Conservation (phyloP, 140 eudicot species). For the Stevia rebaudiana region DNA sequence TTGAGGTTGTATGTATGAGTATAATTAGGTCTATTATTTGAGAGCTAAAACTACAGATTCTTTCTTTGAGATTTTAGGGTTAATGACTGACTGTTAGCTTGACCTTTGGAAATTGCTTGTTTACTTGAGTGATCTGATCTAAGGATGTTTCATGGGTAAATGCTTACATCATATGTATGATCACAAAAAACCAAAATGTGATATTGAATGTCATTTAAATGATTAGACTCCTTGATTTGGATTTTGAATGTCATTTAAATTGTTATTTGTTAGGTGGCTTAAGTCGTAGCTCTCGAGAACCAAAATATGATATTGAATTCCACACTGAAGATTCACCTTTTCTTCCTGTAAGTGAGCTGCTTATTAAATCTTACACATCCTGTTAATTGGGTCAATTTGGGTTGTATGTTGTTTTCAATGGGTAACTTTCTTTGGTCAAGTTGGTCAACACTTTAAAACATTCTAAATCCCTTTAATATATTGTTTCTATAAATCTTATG, state of each 20-base stretch:
- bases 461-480: neutral
- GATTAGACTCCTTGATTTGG: neutral
- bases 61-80: constrained; percentile 1
- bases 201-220: no score
- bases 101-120: constrained; percentile 3
- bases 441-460: neutral
- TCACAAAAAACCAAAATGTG: neutral
- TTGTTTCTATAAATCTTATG: neutral
- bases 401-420: neutral
- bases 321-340: constrained; percentile 77
- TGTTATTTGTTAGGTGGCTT: constrained; percentile 49
- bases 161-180: constrained; percentile 1
- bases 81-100: constrained; percentile 6
- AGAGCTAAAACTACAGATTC: neutral
- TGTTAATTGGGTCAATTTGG: neutral
- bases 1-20: neutral
- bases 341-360: constrained; percentile 56
- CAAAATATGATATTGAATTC: constrained; percentile 78
- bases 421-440: neutral
- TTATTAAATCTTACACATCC: neutral
- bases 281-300: constrained; percentile 77
- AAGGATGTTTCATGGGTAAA: neutral
- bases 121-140: constrained; percentile 13
- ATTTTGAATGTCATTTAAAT: neutral
- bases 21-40: neutral